These are phyloP conservation scores for Daldinia childiae DNA, from an alignment of 495 filamentous ascomycete species.

Conservation along the genomic window DNA sequence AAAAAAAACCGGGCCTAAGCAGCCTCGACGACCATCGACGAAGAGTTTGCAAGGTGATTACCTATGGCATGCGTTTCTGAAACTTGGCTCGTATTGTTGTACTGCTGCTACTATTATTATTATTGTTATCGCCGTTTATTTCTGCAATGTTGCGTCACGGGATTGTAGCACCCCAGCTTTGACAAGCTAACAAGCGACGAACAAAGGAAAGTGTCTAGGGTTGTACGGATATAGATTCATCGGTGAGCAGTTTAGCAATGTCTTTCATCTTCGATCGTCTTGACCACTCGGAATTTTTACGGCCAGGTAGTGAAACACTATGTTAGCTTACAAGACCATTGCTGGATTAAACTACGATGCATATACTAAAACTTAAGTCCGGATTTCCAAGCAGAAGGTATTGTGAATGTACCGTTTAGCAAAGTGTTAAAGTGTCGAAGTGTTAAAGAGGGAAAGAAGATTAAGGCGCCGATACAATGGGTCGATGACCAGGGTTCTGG, in stretches of 20 bases:
- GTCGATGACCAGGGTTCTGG: background rate
- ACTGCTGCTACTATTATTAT: slow-evolving; percentile 6
- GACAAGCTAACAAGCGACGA: background rate
- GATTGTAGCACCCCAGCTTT: slow-evolving; percentile 9
- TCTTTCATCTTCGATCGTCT: slow-evolving; percentile 4
- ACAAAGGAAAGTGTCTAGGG: slow-evolving; percentile 24
- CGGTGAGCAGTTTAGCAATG: slow-evolving; percentile 21
- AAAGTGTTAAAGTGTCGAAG: background rate
- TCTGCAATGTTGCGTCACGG: slow-evolving; percentile 17
- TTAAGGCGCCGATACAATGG: slow-evolving; percentile 1
- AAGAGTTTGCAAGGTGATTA: slow-evolving; percentile 14
- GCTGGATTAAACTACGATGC: background rate
- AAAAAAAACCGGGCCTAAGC: slow-evolving; percentile 10
- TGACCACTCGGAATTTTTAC: slow-evolving; percentile 8
- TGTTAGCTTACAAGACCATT: background rate
- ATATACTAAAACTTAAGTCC: background rate
- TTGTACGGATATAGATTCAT: slow-evolving; percentile 18
- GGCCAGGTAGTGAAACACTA: background rate
- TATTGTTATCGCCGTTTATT: slow-evolving; percentile 8
- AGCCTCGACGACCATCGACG: slow-evolving; percentile 6
- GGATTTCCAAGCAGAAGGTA: background rate
- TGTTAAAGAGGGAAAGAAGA: background rate
- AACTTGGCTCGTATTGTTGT: background rate
- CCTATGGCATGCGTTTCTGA: slow-evolving; percentile 9
- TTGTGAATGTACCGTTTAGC: background rate